A percentile compares a stretch with the other conserved stretches of the same genome.
phyloP scores from a whole-genome alignment of 371 early-diverging fungal genomes.

The Catenaria anguillulae region DNA sequence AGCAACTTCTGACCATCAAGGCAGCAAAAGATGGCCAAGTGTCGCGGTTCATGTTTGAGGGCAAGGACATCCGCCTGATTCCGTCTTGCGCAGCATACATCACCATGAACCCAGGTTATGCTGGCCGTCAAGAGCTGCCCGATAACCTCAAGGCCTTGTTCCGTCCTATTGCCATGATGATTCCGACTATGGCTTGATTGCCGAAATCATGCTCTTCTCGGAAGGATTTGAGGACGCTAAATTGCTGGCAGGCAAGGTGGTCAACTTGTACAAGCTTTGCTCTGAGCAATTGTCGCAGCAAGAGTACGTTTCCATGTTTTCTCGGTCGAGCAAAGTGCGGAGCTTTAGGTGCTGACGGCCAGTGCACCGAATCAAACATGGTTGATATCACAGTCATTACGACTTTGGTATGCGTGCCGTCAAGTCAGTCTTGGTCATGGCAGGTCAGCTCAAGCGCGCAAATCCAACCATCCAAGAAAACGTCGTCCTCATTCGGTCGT shows the following conservation, averaged over 20 bases:
- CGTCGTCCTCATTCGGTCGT: slow-evolving; percentile 31
- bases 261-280: slow-evolving; percentile 41
- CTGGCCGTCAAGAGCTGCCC: slow-evolving; percentile 42
- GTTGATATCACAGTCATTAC: slow-evolving; percentile 13
- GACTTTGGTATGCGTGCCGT: slow-evolving; percentile 47
- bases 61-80: slow-evolving; percentile 37
- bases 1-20: slow-evolving; percentile 40
- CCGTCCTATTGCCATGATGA: slow-evolving; percentile 47
- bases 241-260: slow-evolving; percentile 34
- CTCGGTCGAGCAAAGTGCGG: no score
- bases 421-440: slow-evolving; percentile 40
- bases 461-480: slow-evolving; percentile 34
- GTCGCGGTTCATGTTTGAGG: slow-evolving; percentile 35
- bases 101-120: slow-evolving; percentile 47
- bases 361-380: no score
- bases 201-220: slow-evolving; percentile 43
- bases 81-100: slow-evolving; percentile 43
- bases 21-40: slow-evolving; percentile 35
- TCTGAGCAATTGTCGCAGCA: slow-evolving; percentile 43
- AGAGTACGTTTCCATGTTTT: slow-evolving; percentile 12
- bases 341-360: no score
- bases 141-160: slow-evolving; percentile 42
- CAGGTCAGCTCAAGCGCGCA: slow-evolving; percentile 33
- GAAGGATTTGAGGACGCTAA: slow-evolving; percentile 45
- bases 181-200: slow-evolving; percentile 42